Conservation (phyloP, 225 moss, liverwort and hornwort species). For the Thuidium tamariscinum region DNA sequence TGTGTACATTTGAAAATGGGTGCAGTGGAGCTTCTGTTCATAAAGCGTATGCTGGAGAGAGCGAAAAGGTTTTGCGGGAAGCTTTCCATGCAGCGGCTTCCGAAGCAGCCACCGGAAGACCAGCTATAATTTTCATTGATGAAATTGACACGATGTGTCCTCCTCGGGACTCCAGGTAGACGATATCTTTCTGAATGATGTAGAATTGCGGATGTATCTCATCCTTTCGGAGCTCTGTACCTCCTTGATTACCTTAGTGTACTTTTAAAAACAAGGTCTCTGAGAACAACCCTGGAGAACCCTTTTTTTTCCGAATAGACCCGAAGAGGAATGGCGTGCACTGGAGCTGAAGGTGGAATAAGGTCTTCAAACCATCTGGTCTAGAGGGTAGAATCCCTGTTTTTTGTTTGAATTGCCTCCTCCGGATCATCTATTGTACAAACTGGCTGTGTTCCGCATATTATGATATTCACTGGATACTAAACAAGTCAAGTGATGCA, state of each 20-base stretch:
- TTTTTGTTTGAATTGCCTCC: not conserved
- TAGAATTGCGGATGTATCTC: not conserved
- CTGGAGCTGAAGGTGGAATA: not conserved
- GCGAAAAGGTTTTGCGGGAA: conserved; percentile 74
- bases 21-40: conserved; percentile 76
- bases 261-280: not conserved
- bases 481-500: not conserved
- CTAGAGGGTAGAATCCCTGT: not conserved
- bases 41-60: conserved; percentile 85
- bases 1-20: not conserved
- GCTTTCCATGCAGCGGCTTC: conserved; percentile 59
- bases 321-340: not conserved
- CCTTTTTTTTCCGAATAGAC: not conserved
- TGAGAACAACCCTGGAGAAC: too few species aligned
- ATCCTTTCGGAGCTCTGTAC: not conserved
- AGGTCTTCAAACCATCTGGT: not conserved
- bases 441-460: not conserved
- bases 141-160: conserved; percentile 98
- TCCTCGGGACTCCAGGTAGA: conserved; percentile 71
- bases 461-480: not conserved
- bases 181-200: not conserved
- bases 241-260: not conserved
- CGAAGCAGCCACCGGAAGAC: conserved; percentile 66
- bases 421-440: not conserved
- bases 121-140: conserved; percentile 93